Evolutionary conservation across 2,329 filamentous ascomycete genomes (phyloP).

Genomic region (Alternaria sp.): DNA sequence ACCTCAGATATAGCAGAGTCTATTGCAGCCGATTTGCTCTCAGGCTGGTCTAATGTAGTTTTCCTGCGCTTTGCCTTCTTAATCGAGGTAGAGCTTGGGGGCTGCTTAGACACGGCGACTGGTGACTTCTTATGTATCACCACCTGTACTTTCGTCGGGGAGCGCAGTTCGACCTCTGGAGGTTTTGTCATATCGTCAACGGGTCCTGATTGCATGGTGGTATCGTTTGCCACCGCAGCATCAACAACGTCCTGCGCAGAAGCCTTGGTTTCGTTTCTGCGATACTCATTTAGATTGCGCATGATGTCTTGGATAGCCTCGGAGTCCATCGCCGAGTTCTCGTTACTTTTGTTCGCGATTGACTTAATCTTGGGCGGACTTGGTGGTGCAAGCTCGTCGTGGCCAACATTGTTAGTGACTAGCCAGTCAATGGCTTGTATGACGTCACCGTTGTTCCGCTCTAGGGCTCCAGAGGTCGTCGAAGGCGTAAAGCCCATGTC

Average conservation of each 20-base stretch:
- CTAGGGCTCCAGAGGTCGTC: conserved; percentile 38
- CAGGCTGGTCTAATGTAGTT: conserved; percentile 27
- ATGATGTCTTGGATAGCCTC: conserved; percentile 16
- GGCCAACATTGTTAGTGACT: conserved; percentile 33
- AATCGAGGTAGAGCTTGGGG: conserved; percentile 2
- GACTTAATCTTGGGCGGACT: conserved; percentile 22
- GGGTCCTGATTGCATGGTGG: neutral
- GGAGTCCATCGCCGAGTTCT: conserved; percentile 1
- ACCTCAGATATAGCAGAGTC: conserved; percentile 1
- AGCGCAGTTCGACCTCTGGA: neutral
- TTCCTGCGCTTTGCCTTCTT: conserved; percentile 38
- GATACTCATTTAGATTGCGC: conserved; percentile 17
- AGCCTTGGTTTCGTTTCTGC: conserved; percentile 6
- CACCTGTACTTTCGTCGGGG: conserved; percentile 35
- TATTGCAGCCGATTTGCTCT: conserved; percentile 7
- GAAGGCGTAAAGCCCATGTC: conserved; percentile 50
- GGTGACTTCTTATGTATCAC: conserved; percentile 32
- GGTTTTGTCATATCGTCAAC: neutral
- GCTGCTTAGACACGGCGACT: conserved; percentile 9
- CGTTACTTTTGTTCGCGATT: neutral
- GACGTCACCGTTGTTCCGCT: conserved; percentile 42
- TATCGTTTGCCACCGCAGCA: neutral
- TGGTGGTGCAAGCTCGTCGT: conserved; percentile 44
- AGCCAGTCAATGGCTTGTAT: conserved; percentile 45
- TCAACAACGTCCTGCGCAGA: neutral